Percentiles rank a stretch among this genome's conserved stretches.
Conservation (phyloP, 352 stramenopile genomes). For the Phytophthora capsici region DNA sequence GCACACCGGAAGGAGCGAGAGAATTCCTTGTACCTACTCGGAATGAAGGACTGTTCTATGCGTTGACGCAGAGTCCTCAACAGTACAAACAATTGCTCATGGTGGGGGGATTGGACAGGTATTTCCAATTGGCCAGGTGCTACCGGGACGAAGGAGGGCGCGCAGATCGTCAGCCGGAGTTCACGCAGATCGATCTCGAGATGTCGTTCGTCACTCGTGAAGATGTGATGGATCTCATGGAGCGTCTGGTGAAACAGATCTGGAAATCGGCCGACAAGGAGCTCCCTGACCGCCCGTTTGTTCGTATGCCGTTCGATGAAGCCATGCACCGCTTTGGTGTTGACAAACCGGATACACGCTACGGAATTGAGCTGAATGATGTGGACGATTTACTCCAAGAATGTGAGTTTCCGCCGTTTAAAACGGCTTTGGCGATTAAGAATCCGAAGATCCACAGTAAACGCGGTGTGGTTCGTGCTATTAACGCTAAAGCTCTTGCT, state of each 20-base stretch:
- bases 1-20: conserved; percentile 83
- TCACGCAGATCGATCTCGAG: conserved; percentile 92
- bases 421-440: conserved; percentile 34
- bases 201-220: conserved; percentile 85
- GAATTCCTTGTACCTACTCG: conserved; percentile 89
- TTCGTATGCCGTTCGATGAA: conserved; percentile 76
- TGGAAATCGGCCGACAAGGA: conserved; percentile 61
- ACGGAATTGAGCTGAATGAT: conserved; percentile 73
- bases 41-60: conserved; percentile 79
- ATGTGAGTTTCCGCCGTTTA: conserved; percentile 56
- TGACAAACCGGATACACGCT: conserved; percentile 88
- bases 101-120: conserved; percentile 86
- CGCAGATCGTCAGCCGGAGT: conserved; percentile 90
- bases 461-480: conserved; percentile 58
- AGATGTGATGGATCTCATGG: conserved; percentile 79
- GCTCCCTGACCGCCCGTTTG: conserved; percentile 50
- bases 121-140: conserved; percentile 91
- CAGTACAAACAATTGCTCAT: conserved; percentile 94
- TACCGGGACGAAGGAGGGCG: conserved; percentile 90
- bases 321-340: conserved; percentile 84
- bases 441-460: conserved; percentile 33
- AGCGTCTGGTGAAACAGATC: conserved; percentile 75
- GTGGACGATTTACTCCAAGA: conserved; percentile 48
- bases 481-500: conserved; percentile 73
- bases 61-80: conserved; percentile 90